Conservation (phyloP, 1,139 yeast genomes). For the Taphrina confusa region DNA sequence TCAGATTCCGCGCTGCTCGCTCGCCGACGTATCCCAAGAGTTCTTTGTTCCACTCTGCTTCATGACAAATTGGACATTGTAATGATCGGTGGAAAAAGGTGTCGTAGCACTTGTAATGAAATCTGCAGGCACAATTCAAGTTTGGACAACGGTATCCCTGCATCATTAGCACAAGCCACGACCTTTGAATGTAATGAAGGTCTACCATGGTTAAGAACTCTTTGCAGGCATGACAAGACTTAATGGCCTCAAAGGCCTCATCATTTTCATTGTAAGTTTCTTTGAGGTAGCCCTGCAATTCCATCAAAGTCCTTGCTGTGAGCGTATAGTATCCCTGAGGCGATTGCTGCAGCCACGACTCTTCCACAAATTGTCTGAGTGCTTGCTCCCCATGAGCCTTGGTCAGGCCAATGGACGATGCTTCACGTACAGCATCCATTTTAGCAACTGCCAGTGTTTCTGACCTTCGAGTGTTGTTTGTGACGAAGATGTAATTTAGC, state of each 20-base stretch:
- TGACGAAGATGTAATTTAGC: constrained; percentile 20
- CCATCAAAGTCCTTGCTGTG: constrained; percentile 29
- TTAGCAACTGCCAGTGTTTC: constrained; percentile 23
- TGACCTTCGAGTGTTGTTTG: constrained; percentile 17
- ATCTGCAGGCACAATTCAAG: constrained; percentile 13
- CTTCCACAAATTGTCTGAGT: constrained; percentile 25
- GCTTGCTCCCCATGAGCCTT: constrained; percentile 13
- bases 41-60: constrained; percentile 1
- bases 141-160: constrained; percentile 32
- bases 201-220: constrained; percentile 5
- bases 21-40: constrained; percentile 8
- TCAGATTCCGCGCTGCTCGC: constrained; percentile 3
- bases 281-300: constrained; percentile 25
- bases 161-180: not conserved
- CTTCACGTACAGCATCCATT: constrained; percentile 27
- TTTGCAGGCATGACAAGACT: constrained; percentile 12
- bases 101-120: constrained; percentile 20
- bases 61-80: constrained; percentile 8
- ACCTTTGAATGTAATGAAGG: too few relatives aligned
- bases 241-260: constrained; percentile 7
- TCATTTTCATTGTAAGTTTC: constrained; percentile 25
- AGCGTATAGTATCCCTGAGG: constrained; percentile 16
- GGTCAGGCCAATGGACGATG: constrained; percentile 1
- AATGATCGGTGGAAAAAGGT: not conserved
- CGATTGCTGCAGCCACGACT: constrained; percentile 29